Evolutionary conservation across 108 stramenopile species (phyloP).

Genomic region (Cylindrotheca closterium): DNA sequence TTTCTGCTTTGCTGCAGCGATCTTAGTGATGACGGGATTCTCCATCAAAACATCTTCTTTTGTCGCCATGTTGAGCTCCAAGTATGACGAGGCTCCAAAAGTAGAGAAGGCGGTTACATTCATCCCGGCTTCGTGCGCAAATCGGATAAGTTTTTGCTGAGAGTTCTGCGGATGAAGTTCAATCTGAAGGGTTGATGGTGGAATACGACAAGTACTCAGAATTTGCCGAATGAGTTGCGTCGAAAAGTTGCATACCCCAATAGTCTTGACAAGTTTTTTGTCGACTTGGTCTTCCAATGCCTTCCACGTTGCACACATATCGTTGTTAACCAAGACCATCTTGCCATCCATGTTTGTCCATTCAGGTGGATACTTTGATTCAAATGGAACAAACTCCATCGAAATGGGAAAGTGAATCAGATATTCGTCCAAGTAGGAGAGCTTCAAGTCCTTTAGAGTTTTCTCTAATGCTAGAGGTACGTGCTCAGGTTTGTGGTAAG

Average conservation of each 20-base stretch:
- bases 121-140: conserved; percentile 78
- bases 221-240: conserved; percentile 81
- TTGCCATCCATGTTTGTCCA: conserved; percentile 86
- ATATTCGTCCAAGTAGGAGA: conserved; percentile 91
- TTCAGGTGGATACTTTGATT: conserved; percentile 90
- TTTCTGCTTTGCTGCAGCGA: conserved; percentile 64
- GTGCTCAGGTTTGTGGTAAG: conserved; percentile 87
- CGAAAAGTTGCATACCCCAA: conserved; percentile 90
- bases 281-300: conserved; percentile 82
- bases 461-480: conserved; percentile 69
- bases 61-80: conserved; percentile 79
- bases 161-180: conserved; percentile 90
- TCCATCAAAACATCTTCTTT: conserved; percentile 65
- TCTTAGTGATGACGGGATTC: conserved; percentile 46
- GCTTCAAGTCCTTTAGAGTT: conserved; percentile 76
- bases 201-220: conserved; percentile 63
- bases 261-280: conserved; percentile 46
- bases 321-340: conserved; percentile 76
- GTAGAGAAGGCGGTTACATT: conserved; percentile 83
- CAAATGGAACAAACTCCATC: conserved; percentile 86
- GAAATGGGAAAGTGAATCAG: conserved; percentile 94
- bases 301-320: conserved; percentile 84
- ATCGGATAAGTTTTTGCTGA: conserved; percentile 78
- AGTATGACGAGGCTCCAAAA: conserved; percentile 80
- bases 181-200: conserved; percentile 83